These are phyloP conservation scores for Phytophthora meadii DNA, from an alignment of 352 stramenopile species.

Conservation along the genomic window DNA sequence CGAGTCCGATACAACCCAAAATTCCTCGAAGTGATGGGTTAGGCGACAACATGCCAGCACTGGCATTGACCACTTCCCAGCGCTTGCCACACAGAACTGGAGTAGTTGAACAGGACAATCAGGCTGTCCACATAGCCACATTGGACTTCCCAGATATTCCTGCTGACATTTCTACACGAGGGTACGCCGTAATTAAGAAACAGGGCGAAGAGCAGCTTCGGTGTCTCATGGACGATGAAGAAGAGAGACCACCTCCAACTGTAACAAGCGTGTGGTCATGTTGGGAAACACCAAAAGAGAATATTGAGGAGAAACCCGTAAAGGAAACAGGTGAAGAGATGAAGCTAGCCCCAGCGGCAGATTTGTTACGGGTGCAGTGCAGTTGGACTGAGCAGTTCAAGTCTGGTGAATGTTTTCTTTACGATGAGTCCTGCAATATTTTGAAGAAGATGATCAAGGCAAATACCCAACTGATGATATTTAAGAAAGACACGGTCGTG, in stretches of 20 bases:
- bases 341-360: neutral
- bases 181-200: conserved; percentile 17
- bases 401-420: conserved; percentile 14
- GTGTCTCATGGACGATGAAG: neutral
- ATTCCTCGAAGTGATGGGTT: neutral
- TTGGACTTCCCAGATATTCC: conserved; percentile 8
- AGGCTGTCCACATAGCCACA: neutral
- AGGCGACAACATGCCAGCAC: too few species aligned
- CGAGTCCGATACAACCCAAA: neutral
- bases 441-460: conserved; percentile 23
- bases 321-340: neutral
- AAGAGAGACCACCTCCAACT: neutral
- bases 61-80: neutral
- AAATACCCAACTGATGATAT: conserved; percentile 21
- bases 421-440: conserved; percentile 25
- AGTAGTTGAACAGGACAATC: neutral
- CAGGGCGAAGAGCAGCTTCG: conserved; percentile 12
- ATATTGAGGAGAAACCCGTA: neutral
- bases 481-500: conserved; percentile 24
- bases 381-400: conserved; percentile 22
- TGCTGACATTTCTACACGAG: neutral
- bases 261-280: conserved; percentile 15
- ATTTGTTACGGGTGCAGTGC: conserved; percentile 21
- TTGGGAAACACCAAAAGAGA: neutral
- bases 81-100: neutral